Percentiles rank a stretch among this genome's conserved stretches.
These are phyloP conservation scores for Yarrowia sp. DNA, from an alignment of 805 yeast species.

Conservation along the genomic window DNA sequence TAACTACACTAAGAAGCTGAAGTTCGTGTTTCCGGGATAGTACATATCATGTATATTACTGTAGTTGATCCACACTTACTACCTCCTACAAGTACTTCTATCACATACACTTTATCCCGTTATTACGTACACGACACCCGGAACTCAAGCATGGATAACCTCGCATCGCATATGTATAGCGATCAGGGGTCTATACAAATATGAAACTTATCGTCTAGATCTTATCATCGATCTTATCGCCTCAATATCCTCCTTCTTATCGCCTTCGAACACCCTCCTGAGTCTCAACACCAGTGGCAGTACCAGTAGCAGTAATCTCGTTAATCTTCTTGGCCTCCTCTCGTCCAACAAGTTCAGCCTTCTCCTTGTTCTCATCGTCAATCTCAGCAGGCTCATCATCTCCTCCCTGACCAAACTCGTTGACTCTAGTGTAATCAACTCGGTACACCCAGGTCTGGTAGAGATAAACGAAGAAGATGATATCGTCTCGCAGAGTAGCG, in stretches of 20 bases:
- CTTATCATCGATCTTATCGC: too few relatives aligned
- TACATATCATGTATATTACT: too few relatives aligned
- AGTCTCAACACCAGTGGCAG: neutral
- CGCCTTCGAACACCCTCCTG: conserved; percentile 6
- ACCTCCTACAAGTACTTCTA: too few relatives aligned
- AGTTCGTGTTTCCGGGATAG: too few relatives aligned
- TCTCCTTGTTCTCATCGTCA: neutral
- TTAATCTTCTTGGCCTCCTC: conserved; percentile 8
- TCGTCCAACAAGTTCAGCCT: conserved; percentile 1
- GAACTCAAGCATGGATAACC: neutral
- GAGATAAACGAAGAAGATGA: conserved; percentile 42
- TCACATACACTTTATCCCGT: too few relatives aligned
- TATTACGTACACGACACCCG: too few relatives aligned
- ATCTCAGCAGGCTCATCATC: conserved; percentile 29
- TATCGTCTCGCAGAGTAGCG: conserved; percentile 44
- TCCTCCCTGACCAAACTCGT: conserved; percentile 41
- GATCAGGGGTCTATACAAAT: too few relatives aligned
- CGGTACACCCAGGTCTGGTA: conserved; percentile 44
- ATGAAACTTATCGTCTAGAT: too few relatives aligned
- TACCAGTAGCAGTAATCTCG: neutral
- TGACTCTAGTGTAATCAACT: conserved; percentile 42
- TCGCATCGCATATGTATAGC: neutral
- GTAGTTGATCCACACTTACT: too few relatives aligned
- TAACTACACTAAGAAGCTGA: too few relatives aligned
- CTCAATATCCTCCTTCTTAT: neutral